Percentiles rank a stretch among this genome's conserved stretches.
Conservation (phyloP, 2,329 filamentous ascomycete genomes). For the Pseudogymnoascus sp. region DNA sequence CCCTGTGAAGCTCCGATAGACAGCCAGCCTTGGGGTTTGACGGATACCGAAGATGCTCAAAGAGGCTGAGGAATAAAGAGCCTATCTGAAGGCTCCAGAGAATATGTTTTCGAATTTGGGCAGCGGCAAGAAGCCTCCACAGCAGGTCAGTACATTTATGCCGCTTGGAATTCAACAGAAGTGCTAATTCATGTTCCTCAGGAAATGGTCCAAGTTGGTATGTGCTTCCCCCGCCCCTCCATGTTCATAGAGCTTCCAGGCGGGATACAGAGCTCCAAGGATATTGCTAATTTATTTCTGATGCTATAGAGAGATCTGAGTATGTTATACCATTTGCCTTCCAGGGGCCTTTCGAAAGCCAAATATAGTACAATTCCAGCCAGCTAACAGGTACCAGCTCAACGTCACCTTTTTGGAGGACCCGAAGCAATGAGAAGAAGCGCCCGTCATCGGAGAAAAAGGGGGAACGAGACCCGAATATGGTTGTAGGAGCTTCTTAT, state of each 20-base stretch:
- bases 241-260: not conserved
- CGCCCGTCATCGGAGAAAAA: slow-evolving; percentile 45
- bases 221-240: slow-evolving; percentile 36
- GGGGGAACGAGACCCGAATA: slow-evolving; percentile 49
- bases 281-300: slow-evolving; percentile 15
- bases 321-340: slow-evolving; percentile 34
- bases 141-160: slow-evolving; percentile 50
- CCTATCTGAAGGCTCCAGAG: not conserved
- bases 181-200: slow-evolving; percentile 37
- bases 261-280: slow-evolving; percentile 4
- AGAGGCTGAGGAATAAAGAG: not conserved
- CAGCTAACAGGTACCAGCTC: slow-evolving; percentile 47
- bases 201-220: slow-evolving; percentile 99
- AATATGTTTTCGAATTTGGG: slow-evolving; percentile 57
- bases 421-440: slow-evolving; percentile 47
- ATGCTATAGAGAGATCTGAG: slow-evolving; percentile 50
- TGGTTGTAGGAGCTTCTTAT: slow-evolving; percentile 89
- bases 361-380: slow-evolving; percentile 6
- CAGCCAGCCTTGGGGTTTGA: slow-evolving; percentile 7
- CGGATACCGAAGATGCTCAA: slow-evolving; percentile 2
- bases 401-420: slow-evolving; percentile 81
- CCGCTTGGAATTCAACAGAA: slow-evolving; percentile 8
- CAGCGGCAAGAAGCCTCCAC: slow-evolving; percentile 59
- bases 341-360: slow-evolving; percentile 6
- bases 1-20: slow-evolving; percentile 5